Evolutionary conservation across 2,329 filamentous ascomycete genomes (phyloP).

Genomic region (Sporothrix inflata): DNA sequence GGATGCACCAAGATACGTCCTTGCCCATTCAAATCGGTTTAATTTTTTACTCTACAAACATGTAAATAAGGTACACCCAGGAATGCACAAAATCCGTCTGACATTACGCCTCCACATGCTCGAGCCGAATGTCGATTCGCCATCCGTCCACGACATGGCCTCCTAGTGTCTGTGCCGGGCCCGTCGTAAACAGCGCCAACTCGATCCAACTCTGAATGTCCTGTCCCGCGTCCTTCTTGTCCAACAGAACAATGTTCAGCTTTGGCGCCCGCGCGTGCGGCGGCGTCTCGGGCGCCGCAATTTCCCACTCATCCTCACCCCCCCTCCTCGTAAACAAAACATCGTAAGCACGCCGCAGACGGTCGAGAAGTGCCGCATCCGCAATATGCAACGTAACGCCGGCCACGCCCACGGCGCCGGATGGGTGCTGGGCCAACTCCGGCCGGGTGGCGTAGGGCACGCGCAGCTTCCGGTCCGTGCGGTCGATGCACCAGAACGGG

Average conservation of each 20-base stretch:
- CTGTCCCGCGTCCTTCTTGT: not conserved
- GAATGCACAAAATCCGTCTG: not conserved
- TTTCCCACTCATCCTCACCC: slow-evolving; percentile 20
- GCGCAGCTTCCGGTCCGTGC: slow-evolving; percentile 58
- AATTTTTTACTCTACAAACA: too few species aligned
- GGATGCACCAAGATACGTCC: too few species aligned
- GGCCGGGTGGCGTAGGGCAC: slow-evolving; percentile 51
- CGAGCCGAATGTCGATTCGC: slow-evolving; percentile 28
- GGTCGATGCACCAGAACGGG: slow-evolving; percentile 70
- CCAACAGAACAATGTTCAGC: not conserved
- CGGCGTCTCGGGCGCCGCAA: slow-evolving; percentile 23
- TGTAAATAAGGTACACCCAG: not conserved
- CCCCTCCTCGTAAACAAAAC: slow-evolving; percentile 33
- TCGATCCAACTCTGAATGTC: slow-evolving; percentile 21
- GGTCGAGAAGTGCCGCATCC: slow-evolving; percentile 33
- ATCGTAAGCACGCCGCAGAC: slow-evolving; percentile 39
- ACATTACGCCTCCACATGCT: slow-evolving; percentile 5
- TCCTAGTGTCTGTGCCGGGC: slow-evolving; percentile 21
- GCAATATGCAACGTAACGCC: slow-evolving; percentile 46
- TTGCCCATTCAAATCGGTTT: too few species aligned
- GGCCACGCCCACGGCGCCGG: slow-evolving; percentile 55
- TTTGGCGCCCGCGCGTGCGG: not conserved
- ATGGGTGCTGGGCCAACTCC: slow-evolving; percentile 52
- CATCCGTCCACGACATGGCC: slow-evolving; percentile 32
- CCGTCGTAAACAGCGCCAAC: slow-evolving; percentile 29